These are phyloP conservation scores for Rhodotorula sp. DNA, from an alignment of 1,284 basidiomycete genomes.

Conservation along the genomic window DNA sequence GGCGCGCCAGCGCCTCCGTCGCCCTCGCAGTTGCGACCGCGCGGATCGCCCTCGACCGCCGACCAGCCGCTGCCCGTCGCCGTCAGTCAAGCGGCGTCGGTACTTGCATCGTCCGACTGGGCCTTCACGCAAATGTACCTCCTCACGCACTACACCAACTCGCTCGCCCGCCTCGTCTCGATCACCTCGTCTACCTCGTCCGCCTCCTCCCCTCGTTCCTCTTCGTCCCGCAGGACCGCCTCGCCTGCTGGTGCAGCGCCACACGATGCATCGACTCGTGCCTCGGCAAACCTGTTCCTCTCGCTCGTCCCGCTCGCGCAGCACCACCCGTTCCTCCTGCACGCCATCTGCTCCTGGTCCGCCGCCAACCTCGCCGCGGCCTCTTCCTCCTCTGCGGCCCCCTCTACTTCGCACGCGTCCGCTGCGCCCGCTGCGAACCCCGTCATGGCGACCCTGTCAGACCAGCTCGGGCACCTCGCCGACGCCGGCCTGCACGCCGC, in stretches of 20 bases:
- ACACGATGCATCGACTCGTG: constrained; percentile 2
- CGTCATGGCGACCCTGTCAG: constrained; percentile 20
- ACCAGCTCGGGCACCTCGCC: constrained; percentile 19
- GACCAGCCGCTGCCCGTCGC: constrained; percentile 7
- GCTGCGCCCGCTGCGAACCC: not conserved
- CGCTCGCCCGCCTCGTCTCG: constrained; percentile 28
- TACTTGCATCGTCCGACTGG: constrained; percentile 26
- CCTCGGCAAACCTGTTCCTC: constrained; percentile 29
- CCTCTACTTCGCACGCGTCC: not conserved
- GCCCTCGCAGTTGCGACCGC: not conserved
- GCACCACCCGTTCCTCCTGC: constrained; percentile 12
- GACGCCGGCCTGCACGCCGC: constrained; percentile 5
- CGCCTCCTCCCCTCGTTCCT: not conserved
- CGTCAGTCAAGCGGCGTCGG: constrained; percentile 12
- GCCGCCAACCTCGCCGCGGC: constrained; percentile 31
- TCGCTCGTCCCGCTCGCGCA: constrained; percentile 32
- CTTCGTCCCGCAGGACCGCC: not conserved
- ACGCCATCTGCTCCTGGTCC: constrained; percentile 23
- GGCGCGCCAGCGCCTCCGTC: not conserved
- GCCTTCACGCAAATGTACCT: constrained; percentile 27
- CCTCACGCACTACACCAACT: constrained; percentile 25
- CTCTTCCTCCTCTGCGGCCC: not conserved
- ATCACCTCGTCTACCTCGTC: constrained; percentile 11
- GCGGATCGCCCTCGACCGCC: not conserved
- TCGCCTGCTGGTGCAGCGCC: not conserved